Percentiles rank a stretch among this genome's conserved stretches.
phyloP scores from a whole-genome alignment of 306 rosid genomes.

The Abrus pulchellus region DNA sequence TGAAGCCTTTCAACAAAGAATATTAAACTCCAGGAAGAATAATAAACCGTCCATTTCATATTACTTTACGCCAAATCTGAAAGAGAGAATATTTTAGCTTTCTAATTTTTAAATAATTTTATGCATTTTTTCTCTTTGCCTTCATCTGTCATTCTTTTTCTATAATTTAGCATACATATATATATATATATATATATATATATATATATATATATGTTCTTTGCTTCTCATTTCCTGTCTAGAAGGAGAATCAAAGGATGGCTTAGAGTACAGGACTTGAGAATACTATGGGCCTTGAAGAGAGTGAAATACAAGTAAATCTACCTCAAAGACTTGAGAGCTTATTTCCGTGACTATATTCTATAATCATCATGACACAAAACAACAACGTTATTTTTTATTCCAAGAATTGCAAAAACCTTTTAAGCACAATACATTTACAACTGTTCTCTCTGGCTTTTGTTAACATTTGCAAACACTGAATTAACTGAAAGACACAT shows the following conservation, averaged over 20 bases:
- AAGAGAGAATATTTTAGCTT: not conserved
- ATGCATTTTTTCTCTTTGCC: not conserved
- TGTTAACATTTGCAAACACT: not conserved
- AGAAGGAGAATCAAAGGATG: not conserved
- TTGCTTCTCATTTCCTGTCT: not conserved
- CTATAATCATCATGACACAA: not conserved
- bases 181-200: no score
- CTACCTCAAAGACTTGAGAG: not conserved
- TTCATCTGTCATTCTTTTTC: not conserved
- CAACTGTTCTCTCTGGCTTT: not conserved
- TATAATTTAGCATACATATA: not conserved
- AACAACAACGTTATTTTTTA: not conserved
- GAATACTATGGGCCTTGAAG: not conserved
- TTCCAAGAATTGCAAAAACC: not conserved
- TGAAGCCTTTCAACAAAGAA: not conserved
- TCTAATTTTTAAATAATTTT: not conserved
- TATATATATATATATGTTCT: no score
- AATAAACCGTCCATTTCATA: constrained; percentile 24
- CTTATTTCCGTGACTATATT: not conserved
- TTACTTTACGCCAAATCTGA: constrained; percentile 24
- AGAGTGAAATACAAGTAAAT: not conserved
- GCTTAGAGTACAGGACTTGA: not conserved
- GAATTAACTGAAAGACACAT: constrained; percentile 24
- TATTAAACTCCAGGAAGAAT: constrained; percentile 23
- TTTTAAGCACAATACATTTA: not conserved